Base-by-base conservation (phyloP, 345 rosid species). In the Eutrema heterophyllum region DNA sequence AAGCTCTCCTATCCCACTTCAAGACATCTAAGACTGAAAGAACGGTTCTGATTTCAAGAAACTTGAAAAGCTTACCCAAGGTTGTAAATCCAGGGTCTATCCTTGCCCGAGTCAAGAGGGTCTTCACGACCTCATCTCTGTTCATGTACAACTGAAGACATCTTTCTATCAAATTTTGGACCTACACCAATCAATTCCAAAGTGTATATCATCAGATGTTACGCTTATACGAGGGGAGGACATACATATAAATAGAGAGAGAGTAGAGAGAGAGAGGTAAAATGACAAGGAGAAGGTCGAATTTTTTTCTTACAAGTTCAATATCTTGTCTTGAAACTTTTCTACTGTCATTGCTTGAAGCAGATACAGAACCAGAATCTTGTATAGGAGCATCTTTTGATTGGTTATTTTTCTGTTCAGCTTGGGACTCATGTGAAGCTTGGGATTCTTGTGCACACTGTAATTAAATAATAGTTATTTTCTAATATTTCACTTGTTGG, bases 321-420 rank as follows among this genome's bases (percentile, higher is more conserved):
- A 92, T 92, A 78, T 95, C 99, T 82, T 92, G 88, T 54, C 94
- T 90, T 52, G 99, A 90, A 76, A 95, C 98, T 83, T 89, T 95
- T 73, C 86, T 84, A 74, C 83, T 64, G 68, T 90, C 96, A 81
- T 85, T 92, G 85, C 92, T 88, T 55, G 98, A 86, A 71, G 97
- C 87, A 27, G 99, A 92, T 68, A 92, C 86, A 48, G 97, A 95
- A 77, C 92, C 92, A 57, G 97, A 84, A 70, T 95, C 97, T 11
- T 86, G 92, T 45, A 84, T 54, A 27, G 90, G 88, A 52, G 86
- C 87, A 68, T 90, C 97, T 75, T 87, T 27, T 46, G 86, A 72
- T 78, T 80, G 86, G 81, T 84, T 88, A 51, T 81, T 79, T 68
- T 86, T 92, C 55, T 85, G 92, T 54, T 90, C 93, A 29, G 80